Base-by-base conservation (phyloP, 1,284 basidiomycete genomes). In the Microbotryum violaceum region DNA sequence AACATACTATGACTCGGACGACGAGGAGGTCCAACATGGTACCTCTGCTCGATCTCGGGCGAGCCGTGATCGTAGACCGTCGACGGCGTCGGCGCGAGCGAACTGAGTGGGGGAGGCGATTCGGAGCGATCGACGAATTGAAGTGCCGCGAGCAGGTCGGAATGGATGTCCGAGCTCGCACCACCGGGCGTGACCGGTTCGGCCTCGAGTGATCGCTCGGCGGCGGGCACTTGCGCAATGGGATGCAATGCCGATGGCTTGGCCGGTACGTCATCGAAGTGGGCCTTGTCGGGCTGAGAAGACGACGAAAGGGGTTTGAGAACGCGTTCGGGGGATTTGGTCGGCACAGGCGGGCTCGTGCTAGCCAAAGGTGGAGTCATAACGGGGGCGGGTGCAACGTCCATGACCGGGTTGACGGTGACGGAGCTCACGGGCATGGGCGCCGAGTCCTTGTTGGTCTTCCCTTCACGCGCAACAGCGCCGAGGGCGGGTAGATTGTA, bases 61-160 rank as follows among this genome's bases (percentile, higher is more conserved):
- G 42, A 29, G 3, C 23, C 18, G 14, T 31, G 20, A 9, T 25
- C 20, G 31, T 44, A 29, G 33, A 57, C 33, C 49, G 65, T 58
- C 18, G 67, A 59, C 1, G 60, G 57, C 21, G 55, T 62, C 2
- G 51, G 46, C 8, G 21, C 52, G 55, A 45, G 51, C 33, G 46
- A 45, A 42, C 37, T 42, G 37, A 53, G 12, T n/a, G 33, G n/a
- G n/a, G 51, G 51, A 21, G 59, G 65, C 27, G 65, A 66, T 1
- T 46, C 49, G 2, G 56, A 51, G 9, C 61, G 60, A 31, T 69
- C 67, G 48, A 64, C 65, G n/a, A 60, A 69, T 44, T 66, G 42
- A 49, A 69, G 49, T 2, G 65, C 67, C 20, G 67, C 67, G 29
- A 69, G 57, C 48, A 65, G 57, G 42, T 65, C 64, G 4, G 58